Evolutionary conservation across 495 filamentous ascomycete genomes (phyloP).

Genomic region (Cryomyces minteri): DNA sequence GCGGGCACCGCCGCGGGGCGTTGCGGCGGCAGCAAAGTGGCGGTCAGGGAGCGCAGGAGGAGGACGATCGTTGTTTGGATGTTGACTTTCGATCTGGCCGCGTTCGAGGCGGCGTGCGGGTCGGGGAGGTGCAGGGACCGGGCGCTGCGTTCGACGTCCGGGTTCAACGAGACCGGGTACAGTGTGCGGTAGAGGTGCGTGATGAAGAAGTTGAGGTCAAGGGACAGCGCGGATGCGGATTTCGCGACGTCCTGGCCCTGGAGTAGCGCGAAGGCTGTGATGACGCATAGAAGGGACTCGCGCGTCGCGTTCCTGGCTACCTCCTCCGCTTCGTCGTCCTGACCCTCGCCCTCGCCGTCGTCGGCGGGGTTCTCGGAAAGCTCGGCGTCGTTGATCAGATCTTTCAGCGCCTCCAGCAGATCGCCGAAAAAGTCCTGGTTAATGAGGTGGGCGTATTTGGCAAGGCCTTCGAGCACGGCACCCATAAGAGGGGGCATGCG

Average conservation of each 20-base stretch:
- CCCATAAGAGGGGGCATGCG: slow-evolving; percentile 71
- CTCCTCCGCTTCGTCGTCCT: slow-evolving; percentile 26
- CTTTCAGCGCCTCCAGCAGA: slow-evolving; percentile 80
- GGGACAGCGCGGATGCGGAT: slow-evolving; percentile 47
- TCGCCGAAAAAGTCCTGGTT: slow-evolving; percentile 98
- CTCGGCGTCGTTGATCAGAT: slow-evolving; percentile 60
- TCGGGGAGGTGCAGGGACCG: slow-evolving; percentile 69
- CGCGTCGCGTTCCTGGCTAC: slow-evolving; percentile 49
- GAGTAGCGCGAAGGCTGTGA: slow-evolving; percentile 85
- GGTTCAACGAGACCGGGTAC: slow-evolving; percentile 52
- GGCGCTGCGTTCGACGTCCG: slow-evolving; percentile 69
- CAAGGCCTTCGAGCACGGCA: slow-evolving; percentile 78
- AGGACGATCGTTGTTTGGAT: slow-evolving; percentile 83
- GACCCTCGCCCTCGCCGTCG: slow-evolving; percentile 22
- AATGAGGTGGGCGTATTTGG: slow-evolving; percentile 84
- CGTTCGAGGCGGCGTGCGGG: slow-evolving; percentile 30
- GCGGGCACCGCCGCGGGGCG: slow-evolving; percentile 42
- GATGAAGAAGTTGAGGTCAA: slow-evolving; percentile 90
- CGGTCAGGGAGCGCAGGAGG: slow-evolving; percentile 65
- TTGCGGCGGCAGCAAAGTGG: slow-evolving; percentile 50
- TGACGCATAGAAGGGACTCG: slow-evolving; percentile 82
- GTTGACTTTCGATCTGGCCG: slow-evolving; percentile 53
- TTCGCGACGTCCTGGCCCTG: slow-evolving; percentile 63
- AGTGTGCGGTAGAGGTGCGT: slow-evolving; percentile 79
- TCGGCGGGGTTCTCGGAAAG: slow-evolving; percentile 23